Evolutionary conservation across 306 rosid species (phyloP), one percentile per base, ranked within the genome.

Genomic region (Coriaria nepalensis): DNA sequence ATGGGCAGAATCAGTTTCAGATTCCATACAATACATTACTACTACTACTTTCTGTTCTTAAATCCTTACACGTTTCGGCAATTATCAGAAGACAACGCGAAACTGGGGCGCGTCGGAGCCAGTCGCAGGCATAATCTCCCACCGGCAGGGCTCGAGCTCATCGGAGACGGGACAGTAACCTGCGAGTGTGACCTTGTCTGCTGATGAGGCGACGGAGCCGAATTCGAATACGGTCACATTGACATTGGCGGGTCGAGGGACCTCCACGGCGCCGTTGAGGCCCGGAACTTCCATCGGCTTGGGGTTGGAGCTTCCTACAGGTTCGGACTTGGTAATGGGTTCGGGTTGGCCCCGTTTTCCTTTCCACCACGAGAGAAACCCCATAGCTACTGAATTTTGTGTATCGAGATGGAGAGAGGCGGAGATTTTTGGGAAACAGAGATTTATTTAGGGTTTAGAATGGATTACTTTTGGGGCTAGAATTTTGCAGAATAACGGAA

Each of bases 141-240:
- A 90, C 40, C 94, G 95, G 80, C 97, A 90, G 8, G 97, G 97
- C 59, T 90, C 92, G 49, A 90, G 92, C 4, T 90, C 95, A 36
- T 90, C 97, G 49, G 97, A 84, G 59, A 90, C 95, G 6, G 97
- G 85, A 62, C 97, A 90, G 55, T 68, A 81, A 2, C 97, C 97
- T 10, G 93, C 82, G 12, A 90, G 85, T 0, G 95, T 84, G 45
- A 90, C 95, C 68, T 67, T 81, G 60, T 90, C 97, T 45, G 62
- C 62, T 0, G 94, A 61, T 4, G 82, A 74, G 29, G 80, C 82
- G 6, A 81, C 82, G 0, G 93, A 81, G 6, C 95, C 97, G 56
- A 90, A 90, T 56, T 90, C 97, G 56, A 90, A 90, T 56, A 84
- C 97, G 65, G 84, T 84, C 41, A 84, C 68, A 0, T 94, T 81